Evolutionary conservation across 257 asterid species (phyloP), one percentile per base, ranked within the genome.

Genomic region (Avicennia marina): DNA sequence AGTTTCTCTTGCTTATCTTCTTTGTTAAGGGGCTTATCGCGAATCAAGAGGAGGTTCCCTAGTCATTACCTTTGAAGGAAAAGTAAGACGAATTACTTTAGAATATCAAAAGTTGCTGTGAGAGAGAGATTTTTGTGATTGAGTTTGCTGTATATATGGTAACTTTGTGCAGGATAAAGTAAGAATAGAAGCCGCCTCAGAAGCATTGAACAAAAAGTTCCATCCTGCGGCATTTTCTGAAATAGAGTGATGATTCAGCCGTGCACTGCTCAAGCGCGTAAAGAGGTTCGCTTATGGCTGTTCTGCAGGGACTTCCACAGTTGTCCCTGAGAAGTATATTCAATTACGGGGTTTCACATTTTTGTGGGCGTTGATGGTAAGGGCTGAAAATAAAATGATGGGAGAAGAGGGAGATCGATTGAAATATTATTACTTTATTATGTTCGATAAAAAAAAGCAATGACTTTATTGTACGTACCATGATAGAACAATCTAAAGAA

Each of bases 31-130:
- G 36, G 83, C 78, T 24, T 75, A 77, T 65, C 94, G 96, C 2
- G 51, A 61, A 63, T 73, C 87, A 41, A 90, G 95, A 71, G 76
- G 77, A 22, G 90, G 89, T 16, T 79, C 82, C 25, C 72, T 90
- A 45, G 26, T 87, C 54, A 63, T 86, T 36, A 75, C 75, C 62
- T 70, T 84, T 2, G 70, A 71, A 67, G 95, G 95, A 50, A 87
- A 84, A 88, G 95, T 84, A 72, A 60, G 49, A 33, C 10, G 41
- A 12, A 4, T 1, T 36, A 42, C 31, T 26, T 24, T n/a, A 27
- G n/a, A 7, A 7, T 27, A 3, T 47, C 25, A n/a, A n/a, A 6
- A 11, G 18, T 58, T 7, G 11, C 34, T 52, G 58, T 43, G 15
- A 12, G 48, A 12, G 16, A 9, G 21, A 34, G 27, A 53, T 3